These are phyloP conservation scores for Candida vaughaniae DNA, from an alignment of 805 yeast genomes.

Conservation along the genomic window DNA sequence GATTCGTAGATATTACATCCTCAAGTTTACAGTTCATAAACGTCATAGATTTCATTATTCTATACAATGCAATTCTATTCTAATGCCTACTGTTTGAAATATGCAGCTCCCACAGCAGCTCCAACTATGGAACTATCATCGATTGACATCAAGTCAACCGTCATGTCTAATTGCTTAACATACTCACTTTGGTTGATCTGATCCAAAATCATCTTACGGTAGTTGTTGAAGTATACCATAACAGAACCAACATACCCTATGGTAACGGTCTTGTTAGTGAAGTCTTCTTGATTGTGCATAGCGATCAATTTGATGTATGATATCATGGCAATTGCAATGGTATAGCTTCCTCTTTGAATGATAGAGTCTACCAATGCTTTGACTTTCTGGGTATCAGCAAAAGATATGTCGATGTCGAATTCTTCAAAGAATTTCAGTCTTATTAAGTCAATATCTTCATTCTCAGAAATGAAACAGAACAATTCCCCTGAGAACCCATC, in stretches of 20 bases:
- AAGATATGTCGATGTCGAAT: slow-evolving; percentile 24
- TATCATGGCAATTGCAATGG: slow-evolving; percentile 42
- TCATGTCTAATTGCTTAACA: slow-evolving; percentile 23
- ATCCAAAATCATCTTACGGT: slow-evolving; percentile 29
- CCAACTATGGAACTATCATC: slow-evolving; percentile 52
- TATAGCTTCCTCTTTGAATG: slow-evolving; percentile 44
- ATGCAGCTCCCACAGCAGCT: slow-evolving; percentile 54
- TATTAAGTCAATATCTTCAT: slow-evolving; percentile 17
- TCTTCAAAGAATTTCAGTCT: slow-evolving; percentile 18
- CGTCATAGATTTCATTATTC: neutral
- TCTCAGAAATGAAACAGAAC: slow-evolving; percentile 39
- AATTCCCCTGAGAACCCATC: slow-evolving; percentile 42
- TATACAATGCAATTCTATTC: slow-evolving; percentile 1
- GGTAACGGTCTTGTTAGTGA: slow-evolving; percentile 20
- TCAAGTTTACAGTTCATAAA: too few relatives aligned
- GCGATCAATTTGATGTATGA: slow-evolving; percentile 32
- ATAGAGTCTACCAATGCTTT: slow-evolving; percentile 34
- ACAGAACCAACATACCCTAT: slow-evolving; percentile 56
- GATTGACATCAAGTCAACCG: slow-evolving; percentile 38
- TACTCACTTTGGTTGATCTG: slow-evolving; percentile 24
- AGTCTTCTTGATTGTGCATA: slow-evolving; percentile 20
- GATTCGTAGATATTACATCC: too few relatives aligned
- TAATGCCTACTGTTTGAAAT: slow-evolving; percentile 13
- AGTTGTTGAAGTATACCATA: slow-evolving; percentile 40
- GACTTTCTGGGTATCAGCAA: slow-evolving; percentile 27